Conservation (phyloP, 2,329 filamentous ascomycete species). For the Cladosporium sp. region DNA sequence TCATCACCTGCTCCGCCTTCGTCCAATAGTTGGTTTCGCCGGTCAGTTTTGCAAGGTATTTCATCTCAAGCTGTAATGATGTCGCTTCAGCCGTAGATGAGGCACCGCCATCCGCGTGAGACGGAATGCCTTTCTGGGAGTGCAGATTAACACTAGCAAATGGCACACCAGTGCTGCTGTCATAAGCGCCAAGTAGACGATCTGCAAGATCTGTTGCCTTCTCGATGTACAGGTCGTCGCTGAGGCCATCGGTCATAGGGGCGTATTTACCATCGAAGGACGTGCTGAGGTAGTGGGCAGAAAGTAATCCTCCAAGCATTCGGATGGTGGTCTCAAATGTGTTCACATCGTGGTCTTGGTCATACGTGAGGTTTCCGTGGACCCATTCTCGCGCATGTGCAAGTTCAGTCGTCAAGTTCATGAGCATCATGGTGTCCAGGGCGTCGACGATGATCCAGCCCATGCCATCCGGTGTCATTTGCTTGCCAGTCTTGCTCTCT, state of each 20-base stretch:
- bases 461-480: slow-evolving; percentile 85
- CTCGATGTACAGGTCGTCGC: slow-evolving; percentile 91
- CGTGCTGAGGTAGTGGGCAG: slow-evolving; percentile 91
- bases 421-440: slow-evolving; percentile 93
- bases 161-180: slow-evolving; percentile 80
- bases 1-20: slow-evolving; percentile 83
- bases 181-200: slow-evolving; percentile 79
- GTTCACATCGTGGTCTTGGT: slow-evolving; percentile 92
- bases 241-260: slow-evolving; percentile 66
- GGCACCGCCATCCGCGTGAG: slow-evolving; percentile 79
- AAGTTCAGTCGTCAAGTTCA: slow-evolving; percentile 89
- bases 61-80: slow-evolving; percentile 90
- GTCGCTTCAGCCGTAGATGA: slow-evolving; percentile 93
- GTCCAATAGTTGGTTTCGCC: slow-evolving; percentile 93
- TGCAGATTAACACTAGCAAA: slow-evolving; percentile 87
- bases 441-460: slow-evolving; percentile 99
- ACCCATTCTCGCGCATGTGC: slow-evolving; percentile 87
- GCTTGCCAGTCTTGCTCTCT: slow-evolving; percentile 68
- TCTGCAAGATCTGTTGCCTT: slow-evolving; percentile 93
- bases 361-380: slow-evolving; percentile 71
- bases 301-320: slow-evolving; percentile 89
- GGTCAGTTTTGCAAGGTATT: slow-evolving; percentile 91
- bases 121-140: slow-evolving; percentile 69
- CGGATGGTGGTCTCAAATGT: slow-evolving; percentile 98
- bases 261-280: slow-evolving; percentile 69